Conservation (phyloP, 73 alveolate genomes). For the Paramecium biaurelia region DNA sequence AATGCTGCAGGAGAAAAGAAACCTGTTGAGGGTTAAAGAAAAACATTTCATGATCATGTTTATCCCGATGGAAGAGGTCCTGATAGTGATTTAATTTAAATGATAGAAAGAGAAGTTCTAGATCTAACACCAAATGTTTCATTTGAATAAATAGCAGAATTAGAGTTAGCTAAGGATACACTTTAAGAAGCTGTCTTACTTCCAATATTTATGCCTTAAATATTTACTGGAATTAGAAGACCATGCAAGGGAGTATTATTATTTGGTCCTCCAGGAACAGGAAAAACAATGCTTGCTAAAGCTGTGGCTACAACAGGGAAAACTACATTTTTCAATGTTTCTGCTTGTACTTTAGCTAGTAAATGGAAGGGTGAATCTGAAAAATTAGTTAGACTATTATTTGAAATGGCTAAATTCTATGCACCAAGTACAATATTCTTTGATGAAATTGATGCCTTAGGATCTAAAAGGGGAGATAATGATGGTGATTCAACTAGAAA, state of each 20-base stretch:
- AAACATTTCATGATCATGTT: conserved; percentile 48
- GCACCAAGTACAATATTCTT: conserved; percentile 98
- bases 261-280: conserved; percentile 99
- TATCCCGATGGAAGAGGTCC: conserved; percentile 71
- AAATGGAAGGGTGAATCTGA: conserved; percentile 99
- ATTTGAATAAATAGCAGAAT: conserved; percentile 99
- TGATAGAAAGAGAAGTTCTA: conserved; percentile 94
- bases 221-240: conserved; percentile 94
- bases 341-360: conserved; percentile 95
- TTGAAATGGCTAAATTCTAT: conserved; percentile 96
- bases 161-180: conserved; percentile 94
- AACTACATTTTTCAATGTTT: conserved; percentile 93
- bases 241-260: conserved; percentile 96
- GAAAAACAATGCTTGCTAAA: conserved; percentile 98
- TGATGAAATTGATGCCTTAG: conserved; percentile 97
- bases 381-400: conserved; percentile 92
- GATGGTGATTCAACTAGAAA: conserved; percentile 82
- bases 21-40: conserved; percentile 36
- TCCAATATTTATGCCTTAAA: conserved; percentile 96
- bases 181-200: conserved; percentile 94
- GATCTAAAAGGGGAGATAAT: conserved; percentile 81
- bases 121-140: conserved; percentile 80
- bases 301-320: conserved; percentile 93
- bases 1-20: conserved; percentile 48
- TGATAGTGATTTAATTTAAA: conserved; percentile 79